Base-by-base conservation (phyloP, 345 rosid species). In the Combretum micranthum region DNA sequence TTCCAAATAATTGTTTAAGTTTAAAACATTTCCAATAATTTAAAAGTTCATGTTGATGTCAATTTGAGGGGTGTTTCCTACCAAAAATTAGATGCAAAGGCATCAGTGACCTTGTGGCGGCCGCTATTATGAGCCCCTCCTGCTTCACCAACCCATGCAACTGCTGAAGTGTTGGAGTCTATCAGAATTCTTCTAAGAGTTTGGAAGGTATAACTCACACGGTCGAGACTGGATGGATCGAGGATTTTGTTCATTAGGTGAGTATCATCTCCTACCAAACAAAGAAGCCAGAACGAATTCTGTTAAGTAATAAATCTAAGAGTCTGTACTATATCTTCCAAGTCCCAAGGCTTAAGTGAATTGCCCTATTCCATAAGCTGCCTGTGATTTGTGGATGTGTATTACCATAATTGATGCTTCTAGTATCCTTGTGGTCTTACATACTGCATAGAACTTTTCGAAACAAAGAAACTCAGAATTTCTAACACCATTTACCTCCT, bases 71-170 rank as follows among this genome's bases (percentile, higher is more conserved):
- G 13, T 6, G 22, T 16, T 14, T 15, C 19, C 50, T 65, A 76
- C 90, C 87, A 84, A 73, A 84, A 81, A 48, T 83, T 71, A 48
- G 70, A 70, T 23, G 73, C 77, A 64, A 80, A 81, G 20, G 90
- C 69, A 55, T 81, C 72, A 12, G 80, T 70, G 51, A 80, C 86
- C 3, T 59, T 79, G 68, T 76, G 69, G 21, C 9, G 75, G 55
- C 86, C 86, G 4, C 89, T 56, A 65, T 69, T 76, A 56, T 64
- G 72, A 25, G 84, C 86, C 45, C 82, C 89, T 7, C 89, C 86
- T 20, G 86, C 82, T 64, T 83, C 86, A 15, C 89, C 77, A 53
- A 80, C 79, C 86, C 89, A 80, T 43, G 86, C 80, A 42, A 76
- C 80, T 5, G 84, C 79, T 21, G 61, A 50, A 60, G 74, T 72